These are phyloP conservation scores for Boehmeria nivea DNA, from an alignment of 306 rosid species.

Conservation along the genomic window DNA sequence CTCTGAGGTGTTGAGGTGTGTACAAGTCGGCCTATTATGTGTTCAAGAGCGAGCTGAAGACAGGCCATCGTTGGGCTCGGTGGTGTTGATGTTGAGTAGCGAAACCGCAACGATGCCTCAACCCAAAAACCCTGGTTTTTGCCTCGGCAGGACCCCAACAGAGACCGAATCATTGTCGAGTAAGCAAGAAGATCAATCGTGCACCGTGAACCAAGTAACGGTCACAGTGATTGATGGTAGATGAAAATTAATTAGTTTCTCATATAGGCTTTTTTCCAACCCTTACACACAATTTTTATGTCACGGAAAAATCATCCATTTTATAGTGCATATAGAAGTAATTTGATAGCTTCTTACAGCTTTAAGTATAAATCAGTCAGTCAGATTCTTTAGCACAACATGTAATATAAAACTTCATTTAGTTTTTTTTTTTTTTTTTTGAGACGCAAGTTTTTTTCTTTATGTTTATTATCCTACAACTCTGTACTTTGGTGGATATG, in stretches of 20 bases:
- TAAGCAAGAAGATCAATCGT: slow-evolving; percentile 45
- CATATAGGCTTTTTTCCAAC: not conserved
- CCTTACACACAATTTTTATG: too few species aligned
- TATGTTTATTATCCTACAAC: too few species aligned
- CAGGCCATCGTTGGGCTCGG: slow-evolving; percentile 34
- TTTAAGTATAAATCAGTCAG: too few species aligned
- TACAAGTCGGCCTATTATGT: slow-evolving; percentile 42
- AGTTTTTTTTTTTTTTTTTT: too few species aligned
- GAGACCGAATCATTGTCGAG: slow-evolving; percentile 63
- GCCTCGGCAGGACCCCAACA: slow-evolving; percentile 32
- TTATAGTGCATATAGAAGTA: too few species aligned
- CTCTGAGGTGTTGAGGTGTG: slow-evolving; percentile 60
- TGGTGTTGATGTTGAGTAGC: slow-evolving; percentile 56
- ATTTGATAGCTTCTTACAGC: too few species aligned
- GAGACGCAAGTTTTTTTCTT: too few species aligned
- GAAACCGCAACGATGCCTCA: slow-evolving; percentile 53
- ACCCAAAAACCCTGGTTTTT: slow-evolving; percentile 67
- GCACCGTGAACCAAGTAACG: slow-evolving; percentile 68
- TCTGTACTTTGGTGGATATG: too few species aligned
- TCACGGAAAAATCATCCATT: too few species aligned
- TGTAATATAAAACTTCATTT: too few species aligned
- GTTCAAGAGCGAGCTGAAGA: slow-evolving; percentile 46
- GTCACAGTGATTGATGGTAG: slow-evolving; percentile 62
- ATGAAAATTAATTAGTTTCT: slow-evolving; percentile 27
- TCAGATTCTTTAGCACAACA: too few species aligned